Evolutionary conservation across 1,284 basidiomycete genomes (phyloP), one percentile per base, ranked within the genome.

Genomic region (Rhodotorula glutinis): DNA sequence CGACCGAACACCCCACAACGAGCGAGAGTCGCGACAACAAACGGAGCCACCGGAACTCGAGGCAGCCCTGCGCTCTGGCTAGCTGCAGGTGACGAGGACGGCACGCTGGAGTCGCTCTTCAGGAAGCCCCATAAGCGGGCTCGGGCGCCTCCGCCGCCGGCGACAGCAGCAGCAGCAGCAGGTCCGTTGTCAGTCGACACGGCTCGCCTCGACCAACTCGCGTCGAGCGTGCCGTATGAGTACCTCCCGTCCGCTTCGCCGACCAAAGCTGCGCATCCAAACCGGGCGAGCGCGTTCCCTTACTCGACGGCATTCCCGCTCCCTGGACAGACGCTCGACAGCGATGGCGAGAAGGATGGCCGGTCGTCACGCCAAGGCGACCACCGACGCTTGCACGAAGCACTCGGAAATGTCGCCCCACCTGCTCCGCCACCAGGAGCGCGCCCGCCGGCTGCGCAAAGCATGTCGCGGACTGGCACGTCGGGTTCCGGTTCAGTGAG

Each of bases 81-180:
- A 38, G 33, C 7, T 38, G 33, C 33, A 38, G 33, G 33, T 11
- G 33, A 38, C 33, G 33, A 38, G 33, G 33, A 38, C 33, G 33
- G 33, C 33, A 61, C 38, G 49, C 64, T 70, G 68, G 68, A 70
- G 53, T 63, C 67, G 29, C 56, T 70, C 2, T 70, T 58, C 53
- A 66, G 61, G 51, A 58, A 51, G 17, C 49, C 49, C 17, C 21
- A 16, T 38, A 46, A 51, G 53, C 57, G 27, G 23, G 33, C 8
- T 33, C 44, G 43, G 38, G 30, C 27, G n/a, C 29, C 59, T 30
- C 30, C 30, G 13, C 19, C 53, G 21, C 13, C 53, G 11, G 19
- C 30, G 19, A 10, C 53, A 11, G 33, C 53, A 38, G 30, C 53
- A 5, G 19, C 30, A 19, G 16, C 53, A 11, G 33, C 53, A 38